Evolutionary conservation across 164 flowering plant species (phyloP), one percentile per base, ranked within the genome.

Genomic region (Platanus orientalis): DNA sequence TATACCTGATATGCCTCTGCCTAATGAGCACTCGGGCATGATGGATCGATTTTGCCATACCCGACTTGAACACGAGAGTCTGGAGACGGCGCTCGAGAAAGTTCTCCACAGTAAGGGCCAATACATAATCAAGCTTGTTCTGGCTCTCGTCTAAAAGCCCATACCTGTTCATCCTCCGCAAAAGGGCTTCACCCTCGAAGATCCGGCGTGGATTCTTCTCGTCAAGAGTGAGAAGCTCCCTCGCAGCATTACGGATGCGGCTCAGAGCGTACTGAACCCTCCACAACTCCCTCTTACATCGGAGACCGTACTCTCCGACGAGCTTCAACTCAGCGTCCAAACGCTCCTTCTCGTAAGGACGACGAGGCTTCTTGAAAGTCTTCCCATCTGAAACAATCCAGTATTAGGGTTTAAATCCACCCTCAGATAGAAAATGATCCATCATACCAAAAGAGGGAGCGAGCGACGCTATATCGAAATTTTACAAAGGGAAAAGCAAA

Each of bases 61-160:
- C 86, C 1, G 84, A 75, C 75, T 83, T 83, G 71, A 83, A 83
- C 11, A 83, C 84, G 9, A 78, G 81, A 2, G 88, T 83, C 63
- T 83, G 85, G 12, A 83, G 82, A 2, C 84, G 83, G 6, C 85
- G 88, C 67, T 81, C 86, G 29, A 84, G 86, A 62, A 83, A 84
- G 66, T 82, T 84, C 75, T 84, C 88, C 34, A 84, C 88, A 29
- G 86, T 80, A 13, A 84, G 75, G 19, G 86, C 81, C 75, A 84
- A 68, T 27, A 84, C 89, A 56, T 80, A 82, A 79, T 84, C 89
- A 26, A 84, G 89, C 80, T 84, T 84, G 77, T 84, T 82, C 79
- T 82, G 83, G 61, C 75, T 77, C 76, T 84, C 88, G 30, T 84
- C 85, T 64, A 84, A 71, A 10, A 81, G 72, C 6, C 84, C 88